Base-by-base conservation (phyloP, 1,139 yeast species). In the Taphrina flavorubra region DNA sequence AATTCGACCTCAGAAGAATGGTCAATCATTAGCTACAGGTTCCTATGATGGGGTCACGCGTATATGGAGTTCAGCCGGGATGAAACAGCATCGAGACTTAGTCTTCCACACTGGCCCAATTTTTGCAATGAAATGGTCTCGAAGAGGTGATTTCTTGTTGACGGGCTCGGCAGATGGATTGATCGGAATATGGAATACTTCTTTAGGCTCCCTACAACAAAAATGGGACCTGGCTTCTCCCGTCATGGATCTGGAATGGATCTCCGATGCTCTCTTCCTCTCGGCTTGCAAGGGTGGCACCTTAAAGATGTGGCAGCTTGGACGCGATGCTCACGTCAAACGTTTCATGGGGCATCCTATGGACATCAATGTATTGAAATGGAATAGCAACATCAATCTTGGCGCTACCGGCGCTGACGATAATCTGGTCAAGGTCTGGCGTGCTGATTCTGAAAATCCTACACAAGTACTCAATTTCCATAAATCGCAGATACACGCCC, bases 201-300 rank as follows among this genome's bases (percentile, higher is more conserved):
- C 76, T 20, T 78, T 84, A 1, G 87, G 88, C 0, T 81, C 81
- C 34, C 80, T 84, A 2, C 73, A 81, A 11, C 84, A 82, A 65
- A 81, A 81, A 71, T 78, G 82, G 65, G 83, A 82, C 69, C 72
- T 46, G 37, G 53, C 62, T 25, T 46, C 70, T 36, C 68, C 72
- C 16, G 87, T 87, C 2, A 79, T 84, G 0, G 88, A 85, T 74
- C 82, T 86, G 1, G 85, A 87, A 72, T 92, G 97, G 97, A 80
- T 91, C 25, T 89, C 86, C 73, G 85, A 85, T 51, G 79, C 81
- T 70, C 88, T 87, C 72, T 89, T 90, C 76, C 91, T 92, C 1
- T 79, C 89, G 14, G 85, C 96, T 0, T 88, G 89, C 0, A 77
- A 81, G 6, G 82, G 82, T 60, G 83, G 86, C 53, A 74, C 85